Base-by-base conservation (phyloP, 768 basidiomycete species). In the Tricholomella constricta region DNA sequence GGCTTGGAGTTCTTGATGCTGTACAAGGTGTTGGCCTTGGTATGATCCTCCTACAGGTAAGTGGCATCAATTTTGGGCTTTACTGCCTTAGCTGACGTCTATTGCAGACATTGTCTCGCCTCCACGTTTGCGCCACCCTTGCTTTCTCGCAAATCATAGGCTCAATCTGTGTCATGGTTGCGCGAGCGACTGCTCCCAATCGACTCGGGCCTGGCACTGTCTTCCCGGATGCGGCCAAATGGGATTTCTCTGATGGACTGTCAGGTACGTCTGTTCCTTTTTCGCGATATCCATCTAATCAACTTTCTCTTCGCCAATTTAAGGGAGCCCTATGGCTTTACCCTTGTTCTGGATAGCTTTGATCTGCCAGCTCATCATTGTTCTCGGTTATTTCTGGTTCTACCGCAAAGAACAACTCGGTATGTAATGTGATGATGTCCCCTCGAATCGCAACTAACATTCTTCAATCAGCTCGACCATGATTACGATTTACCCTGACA, bases 311-410 rank as follows among this genome's bases (percentile, higher is more conserved):
- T 32, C 52, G 10, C 31, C 27, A n/a, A n/a, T 27, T 32, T 14
- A 32, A 77, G 84, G 84, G 56, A 92, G 91, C 61, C 91, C 91
- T 19, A 85, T 93, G 82, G 89, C 88, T 17, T 77, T 81, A 14
- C 86, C 91, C 49, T 79, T 89, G 40, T 96, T 96, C 78, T 96
- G 94, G 94, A 71, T 94, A 45, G 91, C 91, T 41, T 74, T 91
- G 50, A 61, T 84, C 6, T 89, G 84, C 66, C 91, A 93, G 66
- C 64, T 96, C 48, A 69, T 94, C 59, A 93, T 96, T 64, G 91
- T 95, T 52, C 70, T 86, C 55, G 94, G 94, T 19, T 96, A 96
- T 75, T 94, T 94, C 78, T 91, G 91, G 91, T 95, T 96, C 83
- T 96, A 95, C 72, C 85, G 94, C 69, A 94, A 92, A 74, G 94